These are phyloP conservation scores for Castanospermum australe DNA, from an alignment of 306 rosid species.

Conservation along the genomic window DNA sequence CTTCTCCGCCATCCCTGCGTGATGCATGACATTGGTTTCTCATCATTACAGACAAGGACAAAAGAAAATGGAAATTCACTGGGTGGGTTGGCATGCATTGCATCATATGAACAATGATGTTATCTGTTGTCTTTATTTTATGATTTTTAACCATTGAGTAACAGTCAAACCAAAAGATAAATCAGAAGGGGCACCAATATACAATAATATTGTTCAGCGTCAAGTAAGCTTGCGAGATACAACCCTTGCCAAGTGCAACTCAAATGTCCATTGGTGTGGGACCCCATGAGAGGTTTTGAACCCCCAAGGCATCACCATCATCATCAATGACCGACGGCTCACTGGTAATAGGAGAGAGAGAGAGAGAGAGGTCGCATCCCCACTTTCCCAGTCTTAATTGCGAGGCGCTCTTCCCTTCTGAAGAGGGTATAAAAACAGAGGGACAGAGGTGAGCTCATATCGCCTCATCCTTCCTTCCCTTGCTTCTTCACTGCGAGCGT, in stretches of 20 bases:
- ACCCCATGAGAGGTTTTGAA: slow-evolving; percentile 9
- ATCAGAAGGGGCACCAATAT: not conserved
- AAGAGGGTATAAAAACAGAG: slow-evolving; percentile 10
- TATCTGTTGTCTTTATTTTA: not conserved
- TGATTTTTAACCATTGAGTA: not conserved
- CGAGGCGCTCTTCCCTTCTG: not conserved
- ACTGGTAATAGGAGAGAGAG: slow-evolving; percentile 15
- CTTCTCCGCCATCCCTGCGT: no score
- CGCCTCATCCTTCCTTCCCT: not conserved
- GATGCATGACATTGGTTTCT: not conserved
- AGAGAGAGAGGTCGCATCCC: slow-evolving; percentile 2
- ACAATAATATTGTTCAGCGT: no score
- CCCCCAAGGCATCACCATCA: slow-evolving; percentile 11
- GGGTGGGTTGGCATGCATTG: not conserved
- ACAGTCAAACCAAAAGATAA: not conserved
- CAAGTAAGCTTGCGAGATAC: no score
- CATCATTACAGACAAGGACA: not conserved
- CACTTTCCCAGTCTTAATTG: not conserved
- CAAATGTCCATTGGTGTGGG: not conserved
- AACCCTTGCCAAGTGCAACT: no score
- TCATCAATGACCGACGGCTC: slow-evolving; percentile 18
- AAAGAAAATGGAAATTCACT: not conserved
- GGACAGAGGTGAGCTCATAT: not conserved
- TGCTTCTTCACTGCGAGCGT: not conserved
- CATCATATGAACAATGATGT: not conserved